phyloP scores from a whole-genome alignment of 2,329 filamentous ascomycete genomes.

The Zarea fungicola region DNA sequence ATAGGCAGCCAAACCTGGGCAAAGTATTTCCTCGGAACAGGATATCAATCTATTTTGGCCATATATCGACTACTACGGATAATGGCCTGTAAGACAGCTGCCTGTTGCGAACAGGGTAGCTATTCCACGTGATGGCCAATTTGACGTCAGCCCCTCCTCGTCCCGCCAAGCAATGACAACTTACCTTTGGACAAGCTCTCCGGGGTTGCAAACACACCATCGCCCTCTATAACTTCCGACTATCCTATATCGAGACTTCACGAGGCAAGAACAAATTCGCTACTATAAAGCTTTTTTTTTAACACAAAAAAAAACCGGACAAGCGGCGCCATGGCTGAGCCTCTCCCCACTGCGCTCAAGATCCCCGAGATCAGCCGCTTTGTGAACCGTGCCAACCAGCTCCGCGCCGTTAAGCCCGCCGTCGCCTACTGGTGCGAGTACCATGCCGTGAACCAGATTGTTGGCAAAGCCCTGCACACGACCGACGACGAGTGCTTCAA shows the following conservation, averaged over 20 bases:
- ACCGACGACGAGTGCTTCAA: conserved; percentile 69
- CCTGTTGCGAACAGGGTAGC: not conserved
- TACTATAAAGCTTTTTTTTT: too few species aligned
- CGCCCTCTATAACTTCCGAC: too few species aligned
- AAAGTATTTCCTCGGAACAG: too few species aligned
- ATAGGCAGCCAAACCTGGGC: too few species aligned
- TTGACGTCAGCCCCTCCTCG: conserved; percentile 12
- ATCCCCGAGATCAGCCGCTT: conserved; percentile 79
- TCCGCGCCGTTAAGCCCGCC: conserved; percentile 79
- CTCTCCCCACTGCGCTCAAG: conserved; percentile 52
- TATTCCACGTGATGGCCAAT: conserved; percentile 8
- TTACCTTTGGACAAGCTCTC: not conserved
- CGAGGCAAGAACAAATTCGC: too few species aligned
- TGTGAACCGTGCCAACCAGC: conserved; percentile 74
- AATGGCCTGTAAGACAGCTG: too few species aligned
- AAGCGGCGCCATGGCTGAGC: conserved; percentile 56
- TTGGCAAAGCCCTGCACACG: conserved; percentile 73
- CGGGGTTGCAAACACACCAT: too few species aligned
- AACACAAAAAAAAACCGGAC: not conserved
- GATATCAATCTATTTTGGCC: too few species aligned
- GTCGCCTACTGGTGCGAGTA: conserved; percentile 95
- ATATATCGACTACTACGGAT: too few species aligned
- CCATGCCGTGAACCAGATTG: conserved; percentile 88
- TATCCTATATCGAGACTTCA: too few species aligned
- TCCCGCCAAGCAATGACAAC: conserved; percentile 3